These are phyloP conservation scores for Apiotrichum sp. DNA, from an alignment of 1,284 basidiomycete genomes.

Conservation along the genomic window DNA sequence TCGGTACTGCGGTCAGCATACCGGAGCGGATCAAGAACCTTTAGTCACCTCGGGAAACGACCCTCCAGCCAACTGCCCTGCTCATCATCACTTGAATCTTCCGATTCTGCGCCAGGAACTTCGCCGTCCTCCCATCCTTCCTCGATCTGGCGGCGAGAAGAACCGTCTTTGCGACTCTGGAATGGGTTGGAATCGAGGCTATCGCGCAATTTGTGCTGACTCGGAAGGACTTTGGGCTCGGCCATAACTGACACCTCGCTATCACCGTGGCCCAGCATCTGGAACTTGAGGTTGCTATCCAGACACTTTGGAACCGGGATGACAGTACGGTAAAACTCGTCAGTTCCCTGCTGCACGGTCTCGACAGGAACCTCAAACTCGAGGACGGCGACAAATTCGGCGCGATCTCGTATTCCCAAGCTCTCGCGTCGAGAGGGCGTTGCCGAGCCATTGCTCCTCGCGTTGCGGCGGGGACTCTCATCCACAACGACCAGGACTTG, in stretches of 20 bases:
- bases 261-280: constrained; percentile 19
- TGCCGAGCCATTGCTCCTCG: neutral
- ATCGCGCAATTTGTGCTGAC: neutral
- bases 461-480: constrained; percentile 6
- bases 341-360: constrained; percentile 5
- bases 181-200: constrained; percentile 9
- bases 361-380: constrained; percentile 31
- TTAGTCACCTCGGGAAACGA: constrained; percentile 34
- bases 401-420: constrained; percentile 14
- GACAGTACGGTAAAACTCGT: constrained; percentile 11
- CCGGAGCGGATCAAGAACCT: neutral
- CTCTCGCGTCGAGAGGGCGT: neutral
- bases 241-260: constrained; percentile 30
- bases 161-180: too few relatives aligned
- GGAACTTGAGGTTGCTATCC: constrained; percentile 36
- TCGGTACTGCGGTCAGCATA: constrained; percentile 28
- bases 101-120: constrained; percentile 20
- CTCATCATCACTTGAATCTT: constrained; percentile 17
- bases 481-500: constrained; percentile 34
- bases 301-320: constrained; percentile 36
- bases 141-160: constrained; percentile 10
- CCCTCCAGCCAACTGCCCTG: constrained; percentile 37
- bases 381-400: constrained; percentile 35
- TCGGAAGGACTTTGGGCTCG: constrained; percentile 32
- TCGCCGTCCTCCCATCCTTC: constrained; percentile 40